Evolutionary conservation across 2,329 filamentous ascomycete species (phyloP), one percentile per base, ranked within the genome.

Genomic region (Aspergillus ibericus): DNA sequence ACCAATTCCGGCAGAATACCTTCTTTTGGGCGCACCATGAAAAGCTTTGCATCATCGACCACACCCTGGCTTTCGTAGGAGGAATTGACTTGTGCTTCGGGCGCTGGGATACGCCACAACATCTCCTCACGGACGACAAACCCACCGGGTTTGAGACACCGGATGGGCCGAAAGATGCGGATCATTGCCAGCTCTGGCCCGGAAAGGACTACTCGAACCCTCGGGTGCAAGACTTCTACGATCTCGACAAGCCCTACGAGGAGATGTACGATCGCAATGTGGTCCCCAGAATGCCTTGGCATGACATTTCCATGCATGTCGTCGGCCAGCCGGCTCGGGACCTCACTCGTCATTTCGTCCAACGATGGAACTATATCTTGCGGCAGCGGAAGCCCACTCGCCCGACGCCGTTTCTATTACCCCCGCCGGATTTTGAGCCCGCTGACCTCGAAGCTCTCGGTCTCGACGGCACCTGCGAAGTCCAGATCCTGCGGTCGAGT

Each of bases 21-120:
- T 99, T 99, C 80, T 99, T 99, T 81, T 99, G 96, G 82, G 95
- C 95, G 1, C 95, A 99, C 72, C 95, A 99, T 76, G 95, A 99
- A 75, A 99, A 99, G 77, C 85, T 99, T n/a, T 93, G 92, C 70
- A 87, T 99, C 40, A 90, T 99, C 16, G 95, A 99, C 72, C 95
- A 98, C 70, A 95, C 93, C 55, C 87, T 98, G 51, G 95, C 93
- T 10, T 98, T 99, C 73, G 88, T 96, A 50, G 95, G 95, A 60
- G 95, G 95, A 35, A 91, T 99, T 62, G 95, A 99, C 79, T 81
- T 99, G 20, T 99, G 95, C 77, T 97, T 98, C 74, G 95, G 95
- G 48, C 86, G 95, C 67, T 99, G 95, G 95, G 95, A 98, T 73
- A 96, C 92, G 47, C 93, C 95, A 10, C 91, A 96, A 72, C 95